Evolutionary conservation across 768 basidiomycete species (phyloP), one percentile per base, ranked within the genome.

Genomic region (Lactifluus piperatus): DNA sequence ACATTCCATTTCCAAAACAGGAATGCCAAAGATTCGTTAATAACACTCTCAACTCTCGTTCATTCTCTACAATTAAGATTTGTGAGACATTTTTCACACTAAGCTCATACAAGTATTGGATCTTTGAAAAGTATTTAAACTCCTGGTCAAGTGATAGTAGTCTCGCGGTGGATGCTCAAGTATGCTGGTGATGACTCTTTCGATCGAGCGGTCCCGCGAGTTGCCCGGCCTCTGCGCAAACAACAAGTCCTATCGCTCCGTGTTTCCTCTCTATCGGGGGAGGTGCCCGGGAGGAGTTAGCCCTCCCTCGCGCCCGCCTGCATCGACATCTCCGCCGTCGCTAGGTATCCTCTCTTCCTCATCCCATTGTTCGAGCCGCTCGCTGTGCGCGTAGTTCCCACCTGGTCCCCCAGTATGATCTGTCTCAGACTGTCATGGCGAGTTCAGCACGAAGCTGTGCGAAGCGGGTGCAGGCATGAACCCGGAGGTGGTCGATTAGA

Each of bases 401-500:
- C 79, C 75, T 4, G 82, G 77, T 2, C 86, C 88, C 5, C 87
- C 87, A 0, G 88, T 84, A 58, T 82, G 84, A 71, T 89, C 88
- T 7, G n/a, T n/a, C n/a, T n/a, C n/a, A n/a, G n/a, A n/a, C n/a
- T n/a, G 85, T 84, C 88, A 91, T 91, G 36, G 86, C 88, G 11
- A 93, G 79, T 70, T 91, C 90, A 54, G 88, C 88, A 29, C 89
- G 81, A 4, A 86, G 89, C 70, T 93, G 91, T 7, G 85, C 83
- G 64, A 90, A 88, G 58, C 91, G 80, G 14, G 89, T 89, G 62
- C 85, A 77, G 11, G 79, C 83, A 71, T 92, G 91, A 6, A 85
- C 86, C 88, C 87, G 75, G 78, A 91, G 83, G 71, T 92, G 87
- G 71, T 93, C 91, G 57, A 93, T 82, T 65, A 92, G 92, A 57